A percentile compares a stretch with the other conserved stretches of the same genome.
phyloP scores from a whole-genome alignment of 768 basidiomycete species.

The Suillus variegatus region DNA sequence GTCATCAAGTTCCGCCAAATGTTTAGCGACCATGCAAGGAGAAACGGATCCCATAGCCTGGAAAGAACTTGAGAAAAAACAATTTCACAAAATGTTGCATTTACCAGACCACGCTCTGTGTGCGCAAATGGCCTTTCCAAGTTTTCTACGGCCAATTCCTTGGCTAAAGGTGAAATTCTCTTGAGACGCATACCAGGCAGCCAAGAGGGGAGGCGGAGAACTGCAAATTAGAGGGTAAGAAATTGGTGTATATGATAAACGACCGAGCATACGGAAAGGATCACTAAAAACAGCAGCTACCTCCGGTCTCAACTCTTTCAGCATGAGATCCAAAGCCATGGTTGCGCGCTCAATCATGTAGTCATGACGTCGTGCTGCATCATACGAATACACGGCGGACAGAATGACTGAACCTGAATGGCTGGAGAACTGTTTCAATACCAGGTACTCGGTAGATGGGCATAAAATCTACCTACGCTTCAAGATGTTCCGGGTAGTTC shows the following conservation, averaged over 20 bases:
- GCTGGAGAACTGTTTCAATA: slow-evolving; percentile 2
- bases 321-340: not conserved
- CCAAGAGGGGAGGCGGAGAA: slow-evolving; percentile 12
- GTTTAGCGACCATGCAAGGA: slow-evolving; percentile 12
- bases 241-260: slow-evolving; percentile 18
- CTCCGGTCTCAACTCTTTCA: slow-evolving; percentile 6
- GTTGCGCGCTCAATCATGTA: slow-evolving; percentile 2
- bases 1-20: not conserved
- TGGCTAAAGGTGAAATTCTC: not conserved
- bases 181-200: slow-evolving; percentile 15
- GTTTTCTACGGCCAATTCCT: slow-evolving; percentile 1
- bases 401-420: slow-evolving; percentile 12
- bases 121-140: slow-evolving; percentile 10
- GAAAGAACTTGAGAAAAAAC: not conserved
- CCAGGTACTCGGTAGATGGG: not conserved
- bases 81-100: not conserved
- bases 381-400: slow-evolving; percentile 12
- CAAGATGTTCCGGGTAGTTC: slow-evolving; percentile 2
- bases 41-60: slow-evolving; percentile 25
- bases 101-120: slow-evolving; percentile 8
- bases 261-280: slow-evolving; percentile 6
- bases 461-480: slow-evolving; percentile 2
- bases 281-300: slow-evolving; percentile 7
- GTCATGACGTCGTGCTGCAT: slow-evolving; percentile 6
- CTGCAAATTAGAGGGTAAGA: not conserved